Percentiles rank a stretch among this genome's conserved stretches.
Conservation (phyloP, 2,329 filamentous ascomycete species). For the Aureobasidium zeae region DNA sequence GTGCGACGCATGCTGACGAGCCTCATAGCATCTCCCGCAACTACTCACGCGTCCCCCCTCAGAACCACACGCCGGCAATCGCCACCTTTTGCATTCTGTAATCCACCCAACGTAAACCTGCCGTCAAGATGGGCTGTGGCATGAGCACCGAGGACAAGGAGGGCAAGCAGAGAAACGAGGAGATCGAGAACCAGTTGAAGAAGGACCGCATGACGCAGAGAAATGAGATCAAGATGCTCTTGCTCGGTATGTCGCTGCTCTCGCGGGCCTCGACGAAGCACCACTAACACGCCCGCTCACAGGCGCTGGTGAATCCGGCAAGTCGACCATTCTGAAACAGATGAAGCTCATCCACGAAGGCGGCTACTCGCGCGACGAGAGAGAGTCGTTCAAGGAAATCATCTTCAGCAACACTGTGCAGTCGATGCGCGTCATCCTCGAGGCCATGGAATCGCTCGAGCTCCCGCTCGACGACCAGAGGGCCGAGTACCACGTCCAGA, state of each 20-base stretch:
- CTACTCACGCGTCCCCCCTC: conserved; percentile 4
- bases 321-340: conserved; percentile 90
- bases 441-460: conserved; percentile 60
- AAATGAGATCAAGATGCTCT: conserved; percentile 99
- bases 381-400: conserved; percentile 61
- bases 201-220: conserved; percentile 97
- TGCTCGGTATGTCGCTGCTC: conserved; percentile 63
- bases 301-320: conserved; percentile 97
- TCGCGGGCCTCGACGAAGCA: neutral
- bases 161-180: conserved; percentile 99
- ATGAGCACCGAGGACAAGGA: conserved; percentile 99
- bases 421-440: conserved; percentile 61
- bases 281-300: conserved; percentile 16
- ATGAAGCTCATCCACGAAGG: conserved; percentile 99
- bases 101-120: conserved; percentile 6
- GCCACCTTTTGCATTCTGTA: conserved; percentile 5
- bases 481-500: conserved; percentile 95
- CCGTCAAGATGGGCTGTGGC: conserved; percentile 91
- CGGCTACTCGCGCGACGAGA: conserved; percentile 86
- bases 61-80: neutral
- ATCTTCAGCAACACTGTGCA: conserved; percentile 64
- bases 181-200: conserved; percentile 99
- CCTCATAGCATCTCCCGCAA: conserved; percentile 5
- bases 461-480: conserved; percentile 82
- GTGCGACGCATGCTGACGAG: conserved; percentile 14